Conservation (phyloP, 2,329 filamentous ascomycete genomes). For the Colletotrichum sublineola region DNA sequence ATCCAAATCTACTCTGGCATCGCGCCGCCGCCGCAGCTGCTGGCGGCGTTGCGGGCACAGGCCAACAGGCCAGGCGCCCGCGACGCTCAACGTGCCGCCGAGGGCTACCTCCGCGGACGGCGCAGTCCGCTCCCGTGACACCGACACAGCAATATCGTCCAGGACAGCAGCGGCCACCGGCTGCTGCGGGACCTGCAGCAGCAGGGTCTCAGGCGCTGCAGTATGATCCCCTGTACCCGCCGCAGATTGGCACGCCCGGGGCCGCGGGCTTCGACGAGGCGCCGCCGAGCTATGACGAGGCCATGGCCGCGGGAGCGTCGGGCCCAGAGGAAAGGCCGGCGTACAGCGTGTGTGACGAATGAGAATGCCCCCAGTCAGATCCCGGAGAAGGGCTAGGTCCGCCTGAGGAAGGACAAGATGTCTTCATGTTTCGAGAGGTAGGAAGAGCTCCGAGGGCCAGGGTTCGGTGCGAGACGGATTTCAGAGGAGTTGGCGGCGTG, state of each 20-base stretch:
- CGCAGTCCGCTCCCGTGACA: constrained; percentile 47
- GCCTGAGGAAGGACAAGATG: too few species aligned
- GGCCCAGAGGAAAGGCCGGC: constrained; percentile 80
- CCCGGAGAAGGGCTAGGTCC: constrained; percentile 53
- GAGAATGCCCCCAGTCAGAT: constrained; percentile 70
- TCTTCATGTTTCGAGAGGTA: not conserved
- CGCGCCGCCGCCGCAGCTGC: constrained; percentile 80
- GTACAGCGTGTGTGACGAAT: constrained; percentile 74
- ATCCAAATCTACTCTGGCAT: constrained; percentile 91
- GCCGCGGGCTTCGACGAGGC: constrained; percentile 75
- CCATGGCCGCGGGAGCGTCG: constrained; percentile 80
- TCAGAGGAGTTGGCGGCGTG: not conserved
- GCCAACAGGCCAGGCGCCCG: constrained; percentile 52
- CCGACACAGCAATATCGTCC: constrained; percentile 41
- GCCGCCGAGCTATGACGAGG: constrained; percentile 96
- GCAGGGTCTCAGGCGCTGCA: constrained; percentile 46
- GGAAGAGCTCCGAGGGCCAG: too few species aligned
- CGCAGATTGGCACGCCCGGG: constrained; percentile 64
- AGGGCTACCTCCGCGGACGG: constrained; percentile 52
- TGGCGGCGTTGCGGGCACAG: constrained; percentile 67
- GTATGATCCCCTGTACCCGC: constrained; percentile 69
- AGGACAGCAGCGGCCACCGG: constrained; percentile 5
- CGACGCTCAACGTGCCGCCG: constrained; percentile 53
- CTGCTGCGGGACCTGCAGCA: constrained; percentile 45
- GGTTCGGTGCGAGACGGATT: not conserved